phyloP scores from a whole-genome alignment of 192 early-diverging fungal genomes.

The Coemansia guatemalensis region DNA sequence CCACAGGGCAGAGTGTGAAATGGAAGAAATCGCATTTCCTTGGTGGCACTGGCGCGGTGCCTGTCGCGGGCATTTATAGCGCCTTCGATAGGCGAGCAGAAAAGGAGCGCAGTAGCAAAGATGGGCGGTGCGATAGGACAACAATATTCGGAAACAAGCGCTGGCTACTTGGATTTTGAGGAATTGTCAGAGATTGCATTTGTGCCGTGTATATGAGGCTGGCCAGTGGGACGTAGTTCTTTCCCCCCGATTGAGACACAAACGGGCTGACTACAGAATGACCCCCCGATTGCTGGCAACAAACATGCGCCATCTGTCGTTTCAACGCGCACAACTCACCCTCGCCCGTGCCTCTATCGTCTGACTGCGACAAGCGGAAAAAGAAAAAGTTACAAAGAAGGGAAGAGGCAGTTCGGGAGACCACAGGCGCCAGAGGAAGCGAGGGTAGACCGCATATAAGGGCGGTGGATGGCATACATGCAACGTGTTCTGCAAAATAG shows the following conservation, averaged over 20 bases:
- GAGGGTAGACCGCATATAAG: neutral
- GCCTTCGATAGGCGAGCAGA: slow-evolving; percentile 7
- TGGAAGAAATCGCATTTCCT: neutral
- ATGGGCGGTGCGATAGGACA: slow-evolving; percentile 7
- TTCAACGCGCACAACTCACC: slow-evolving; percentile 3
- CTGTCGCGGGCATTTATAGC: slow-evolving; percentile 1
- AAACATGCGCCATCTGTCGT: neutral
- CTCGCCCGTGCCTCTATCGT: neutral
- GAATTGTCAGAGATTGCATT: slow-evolving; percentile 6
- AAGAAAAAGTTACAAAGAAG: neutral
- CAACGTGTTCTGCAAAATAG: neutral
- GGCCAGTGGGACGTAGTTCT: neutral
- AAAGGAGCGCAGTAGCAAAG: slow-evolving; percentile 5
- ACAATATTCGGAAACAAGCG: slow-evolving; percentile 13
- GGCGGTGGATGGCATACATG: neutral
- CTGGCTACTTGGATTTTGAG: slow-evolving; percentile 8
- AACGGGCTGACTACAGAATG: neutral
- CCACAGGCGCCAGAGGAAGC: slow-evolving; percentile 1
- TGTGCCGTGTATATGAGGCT: neutral
- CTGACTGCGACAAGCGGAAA: neutral
- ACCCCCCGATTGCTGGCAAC: neutral
- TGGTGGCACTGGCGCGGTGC: neutral
- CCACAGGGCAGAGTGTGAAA: neutral
- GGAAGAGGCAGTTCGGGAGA: neutral
- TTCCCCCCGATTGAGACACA: neutral